phyloP scores from a whole-genome alignment of 2,329 filamentous ascomycete species.

The Sporothrix brunneoviolacea region DNA sequence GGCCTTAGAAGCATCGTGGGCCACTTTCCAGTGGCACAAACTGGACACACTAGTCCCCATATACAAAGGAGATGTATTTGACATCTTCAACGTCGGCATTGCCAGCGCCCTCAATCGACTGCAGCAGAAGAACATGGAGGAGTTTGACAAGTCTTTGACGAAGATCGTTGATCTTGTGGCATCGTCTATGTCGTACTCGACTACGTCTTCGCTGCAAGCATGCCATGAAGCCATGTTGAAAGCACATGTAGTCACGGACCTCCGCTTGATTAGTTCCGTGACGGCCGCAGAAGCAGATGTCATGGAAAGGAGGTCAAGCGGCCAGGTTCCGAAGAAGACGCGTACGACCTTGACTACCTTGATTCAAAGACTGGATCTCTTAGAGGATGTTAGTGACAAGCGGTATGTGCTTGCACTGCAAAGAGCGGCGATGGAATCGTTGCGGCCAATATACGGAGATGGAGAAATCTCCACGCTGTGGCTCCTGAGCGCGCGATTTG shows the following conservation, averaged over 20 bases:
- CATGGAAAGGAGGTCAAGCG: constrained; percentile 29
- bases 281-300: neutral
- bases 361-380: constrained; percentile 72
- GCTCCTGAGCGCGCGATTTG: constrained; percentile 77
- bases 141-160: constrained; percentile 53
- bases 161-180: constrained; percentile 64
- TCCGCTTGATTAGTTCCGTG: constrained; percentile 62
- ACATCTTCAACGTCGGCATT: constrained; percentile 78
- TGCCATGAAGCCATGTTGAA: constrained; percentile 81
- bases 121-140: constrained; percentile 40
- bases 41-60: constrained; percentile 59
- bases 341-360: constrained; percentile 46
- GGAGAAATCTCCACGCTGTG: constrained; percentile 76
- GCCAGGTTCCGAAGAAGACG: constrained; percentile 35
- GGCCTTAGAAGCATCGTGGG: constrained; percentile 88
- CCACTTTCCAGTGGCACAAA: constrained; percentile 72
- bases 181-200: constrained; percentile 65
- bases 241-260: constrained; percentile 79
- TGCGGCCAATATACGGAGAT: constrained; percentile 60
- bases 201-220: constrained; percentile 72
- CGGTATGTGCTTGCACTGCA: constrained; percentile 85
- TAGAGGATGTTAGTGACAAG: constrained; percentile 87
- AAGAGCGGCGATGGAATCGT: constrained; percentile 78
- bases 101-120: constrained; percentile 61
- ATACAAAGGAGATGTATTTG: constrained; percentile 41